Base-by-base conservation (phyloP, 2,329 filamentous ascomycete species). In the Aspergillus versicolor region DNA sequence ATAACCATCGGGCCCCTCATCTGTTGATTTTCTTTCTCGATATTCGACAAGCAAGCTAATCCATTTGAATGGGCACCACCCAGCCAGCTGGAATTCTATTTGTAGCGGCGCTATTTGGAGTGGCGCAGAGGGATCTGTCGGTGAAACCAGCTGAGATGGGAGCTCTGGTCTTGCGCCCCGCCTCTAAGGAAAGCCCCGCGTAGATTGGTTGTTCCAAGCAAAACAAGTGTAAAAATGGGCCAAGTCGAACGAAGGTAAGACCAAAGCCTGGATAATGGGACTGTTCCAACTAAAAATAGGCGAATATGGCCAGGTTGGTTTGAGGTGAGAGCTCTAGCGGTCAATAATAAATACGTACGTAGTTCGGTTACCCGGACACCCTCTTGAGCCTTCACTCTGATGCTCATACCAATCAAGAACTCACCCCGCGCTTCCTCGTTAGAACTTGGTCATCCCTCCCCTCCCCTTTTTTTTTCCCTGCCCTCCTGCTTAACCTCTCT, bases 391-490 rank as follows among this genome's bases (percentile, higher is more conserved):
- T 43, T 11, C 17, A 44, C 22, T 32, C 54, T 58, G 22, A 44
- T 46, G 41, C 22, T 54, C 34, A 40, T 50, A 47, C 52, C 37
- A 51, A 45, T 45, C 41, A 22, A 44, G 48, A 56, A 62, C 64
- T 67, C 66, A 65, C 62, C 63, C 67, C 65, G 64, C 63, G 63
- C 60, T 61, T 42, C 58, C 60, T 53, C 38, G 32, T 52, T 45
- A 45, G 42, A 30, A 54, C 47, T 41, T 30, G 37, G 61, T 49
- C 59, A 30, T 30, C 27, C 3, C 55, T 41, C 27, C 37, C 43
- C 34, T 46, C 54, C 4, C 41, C 63, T 55, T 59, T 47, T 40
- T 58, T 47, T 58, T 47, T 45, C 44, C 57, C 34, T 38, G 44
- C 42, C 49, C 50, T 27, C 30, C 21, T 37, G 52, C 41, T 53